Evolutionary conservation across 768 basidiomycete genomes (phyloP), one percentile per base, ranked within the genome.

Genomic region (Amanita thiersii): DNA sequence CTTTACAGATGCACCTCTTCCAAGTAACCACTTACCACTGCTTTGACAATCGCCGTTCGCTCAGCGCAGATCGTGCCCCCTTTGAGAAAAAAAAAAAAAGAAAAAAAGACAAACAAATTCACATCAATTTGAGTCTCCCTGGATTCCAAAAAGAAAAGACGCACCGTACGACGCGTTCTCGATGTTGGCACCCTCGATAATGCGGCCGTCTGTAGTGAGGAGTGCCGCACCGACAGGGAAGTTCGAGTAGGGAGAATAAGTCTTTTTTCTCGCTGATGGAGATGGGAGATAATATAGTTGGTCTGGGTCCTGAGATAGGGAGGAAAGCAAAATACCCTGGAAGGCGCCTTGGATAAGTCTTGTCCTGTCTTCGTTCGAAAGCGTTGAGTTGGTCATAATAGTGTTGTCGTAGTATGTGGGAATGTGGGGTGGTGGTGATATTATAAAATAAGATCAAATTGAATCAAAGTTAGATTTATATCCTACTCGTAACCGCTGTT

Each of bases 131-230:
- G 17, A 15, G 25, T 3, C 10, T 23, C n/a, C n/a, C n/a, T n/a
- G n/a, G n/a, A n/a, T n/a, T n/a, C n/a, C n/a, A n/a, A n/a, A n/a
- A n/a, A n/a, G n/a, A n/a, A n/a, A 59, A 18, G 5, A 52, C 66
- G n/a, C 45, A 92, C 93, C 91, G 52, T 89, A 88, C 0, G 86
- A 84, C 0, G 90, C 91, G 52, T 96, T 97, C 65, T 99, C 96
- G 46, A 98, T 73, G 57, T 96, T 97, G 21, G 85, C 82, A 4
- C 94, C 92, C 47, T 75, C 81, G 45, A 94, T 76, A 15, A 94
- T 74, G 6, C 65, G 58, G 0, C 87, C 88, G 30, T 83, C 75
- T 0, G 72, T 55, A 2, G 80, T 65, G 12, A 97, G 61, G 8
- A 97, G 61, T 1, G 91, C 87, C 0, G 92, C 93, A 0, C 94